These are phyloP conservation scores for Aspergillus ostianus DNA, from an alignment of 495 filamentous ascomycete genomes.

Conservation along the genomic window DNA sequence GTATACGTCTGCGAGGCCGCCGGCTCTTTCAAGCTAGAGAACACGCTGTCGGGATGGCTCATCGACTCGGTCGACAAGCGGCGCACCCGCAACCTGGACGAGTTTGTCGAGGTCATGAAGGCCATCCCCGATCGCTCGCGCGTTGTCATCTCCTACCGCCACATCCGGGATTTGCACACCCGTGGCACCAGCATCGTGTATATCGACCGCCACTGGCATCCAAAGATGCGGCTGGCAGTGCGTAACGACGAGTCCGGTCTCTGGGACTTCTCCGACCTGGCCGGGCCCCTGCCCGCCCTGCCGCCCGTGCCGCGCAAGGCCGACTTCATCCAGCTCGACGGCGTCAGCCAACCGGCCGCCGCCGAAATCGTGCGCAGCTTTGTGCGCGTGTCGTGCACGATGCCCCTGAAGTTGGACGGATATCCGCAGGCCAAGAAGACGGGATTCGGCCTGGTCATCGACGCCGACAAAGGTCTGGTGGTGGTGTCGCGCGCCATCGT, in stretches of 20 bases:
- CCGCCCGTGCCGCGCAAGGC: slow-evolving; percentile 71
- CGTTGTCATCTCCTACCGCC: slow-evolving; percentile 92
- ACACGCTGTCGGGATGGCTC: slow-evolving; percentile 86
- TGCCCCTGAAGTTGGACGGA: slow-evolving; percentile 94
- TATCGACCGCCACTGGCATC: slow-evolving; percentile 92
- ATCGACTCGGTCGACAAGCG: slow-evolving; percentile 90
- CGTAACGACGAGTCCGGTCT: slow-evolving; percentile 87
- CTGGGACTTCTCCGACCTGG: slow-evolving; percentile 91
- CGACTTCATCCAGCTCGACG: slow-evolving; percentile 86
- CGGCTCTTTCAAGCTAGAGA: slow-evolving; percentile 92
- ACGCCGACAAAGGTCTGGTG: slow-evolving; percentile 92
- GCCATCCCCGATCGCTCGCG: slow-evolving; percentile 81
- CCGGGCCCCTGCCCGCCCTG: slow-evolving; percentile 71
- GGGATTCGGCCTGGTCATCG: slow-evolving; percentile 91
- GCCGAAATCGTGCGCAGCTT: slow-evolving; percentile 93
- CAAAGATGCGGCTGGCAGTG: slow-evolving; percentile 88
- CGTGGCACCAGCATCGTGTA: slow-evolving; percentile 88
- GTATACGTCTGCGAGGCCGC: slow-evolving; percentile 95
- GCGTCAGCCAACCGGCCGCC: slow-evolving; percentile 83
- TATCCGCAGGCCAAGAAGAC: slow-evolving; percentile 91
- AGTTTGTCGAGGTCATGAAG: slow-evolving; percentile 91
- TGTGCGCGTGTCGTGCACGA: slow-evolving; percentile 83
- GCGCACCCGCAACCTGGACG: slow-evolving; percentile 78
- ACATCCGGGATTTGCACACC: slow-evolving; percentile 91
- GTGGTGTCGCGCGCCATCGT: slow-evolving; percentile 90